These are phyloP conservation scores for Mycena haematopus DNA, from an alignment of 768 basidiomycete genomes.

Conservation along the genomic window DNA sequence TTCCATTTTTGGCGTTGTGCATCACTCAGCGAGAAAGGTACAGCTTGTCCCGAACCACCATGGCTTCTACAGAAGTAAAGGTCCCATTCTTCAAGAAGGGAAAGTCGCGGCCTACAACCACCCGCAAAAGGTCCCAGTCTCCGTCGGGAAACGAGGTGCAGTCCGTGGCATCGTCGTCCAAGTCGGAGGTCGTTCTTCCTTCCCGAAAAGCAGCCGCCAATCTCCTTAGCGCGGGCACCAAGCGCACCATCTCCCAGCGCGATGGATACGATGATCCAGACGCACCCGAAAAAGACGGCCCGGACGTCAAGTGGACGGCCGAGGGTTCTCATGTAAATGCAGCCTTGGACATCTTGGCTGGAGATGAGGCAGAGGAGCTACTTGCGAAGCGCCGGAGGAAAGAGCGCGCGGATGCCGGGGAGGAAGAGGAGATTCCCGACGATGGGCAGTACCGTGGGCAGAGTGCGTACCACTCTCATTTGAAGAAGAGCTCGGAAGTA, in stretches of 20 bases:
- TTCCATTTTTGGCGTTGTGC: background rate
- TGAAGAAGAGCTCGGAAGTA: constrained; percentile 83
- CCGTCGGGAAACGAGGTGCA: constrained; percentile 48
- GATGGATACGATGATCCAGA: constrained; percentile 48
- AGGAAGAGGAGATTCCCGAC: constrained; percentile 67
- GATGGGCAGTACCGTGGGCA: constrained; percentile 90
- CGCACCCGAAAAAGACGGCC: constrained; percentile 63
- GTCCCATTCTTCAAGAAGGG: constrained; percentile 93
- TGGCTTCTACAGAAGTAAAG: constrained; percentile 48
- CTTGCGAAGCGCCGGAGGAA: constrained; percentile 72
- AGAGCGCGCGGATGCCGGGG: constrained; percentile 55
- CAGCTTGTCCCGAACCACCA: constrained; percentile 35
- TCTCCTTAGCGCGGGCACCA: constrained; percentile 80
- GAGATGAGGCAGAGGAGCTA: constrained; percentile 80
- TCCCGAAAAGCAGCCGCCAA: constrained; percentile 70
- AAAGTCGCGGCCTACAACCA: constrained; percentile 76
- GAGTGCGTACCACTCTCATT: constrained; percentile 78
- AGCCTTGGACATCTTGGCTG: constrained; percentile 78
- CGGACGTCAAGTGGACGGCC: constrained; percentile 80
- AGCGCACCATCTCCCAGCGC: constrained; percentile 60
- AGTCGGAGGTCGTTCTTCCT: constrained; percentile 81
- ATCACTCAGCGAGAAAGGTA: background rate
- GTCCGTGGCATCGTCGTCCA: constrained; percentile 45
- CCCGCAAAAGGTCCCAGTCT: constrained; percentile 77
- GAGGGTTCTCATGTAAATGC: constrained; percentile 77